phyloP scores from a whole-genome alignment of 2,329 filamentous ascomycete genomes.

The Colletotrichum musicola region DNA sequence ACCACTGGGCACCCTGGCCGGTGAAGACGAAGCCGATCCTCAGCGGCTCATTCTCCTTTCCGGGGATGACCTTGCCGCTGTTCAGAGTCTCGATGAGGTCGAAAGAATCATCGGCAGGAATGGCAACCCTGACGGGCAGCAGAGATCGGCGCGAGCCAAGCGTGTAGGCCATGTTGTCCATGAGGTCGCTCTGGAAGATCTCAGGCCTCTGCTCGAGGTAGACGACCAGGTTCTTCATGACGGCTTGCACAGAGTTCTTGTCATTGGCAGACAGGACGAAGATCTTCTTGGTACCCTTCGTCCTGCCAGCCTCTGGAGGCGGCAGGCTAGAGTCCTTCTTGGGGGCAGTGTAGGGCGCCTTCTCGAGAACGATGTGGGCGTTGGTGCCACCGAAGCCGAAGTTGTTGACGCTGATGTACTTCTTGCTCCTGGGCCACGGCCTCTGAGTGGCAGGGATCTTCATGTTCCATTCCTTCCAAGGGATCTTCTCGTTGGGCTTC shows the following conservation, averaged over 20 bases:
- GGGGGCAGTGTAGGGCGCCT: constrained; percentile 48
- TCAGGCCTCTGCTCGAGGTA: constrained; percentile 57
- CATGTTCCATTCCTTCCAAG: constrained; percentile 63
- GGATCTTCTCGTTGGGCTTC: constrained; percentile 61
- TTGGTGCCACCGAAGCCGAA: constrained; percentile 63
- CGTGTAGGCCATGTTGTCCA: constrained; percentile 44
- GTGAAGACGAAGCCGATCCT: constrained; percentile 46
- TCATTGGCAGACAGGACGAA: constrained; percentile 58
- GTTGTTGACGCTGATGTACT: constrained; percentile 61
- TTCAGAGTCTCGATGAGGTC: constrained; percentile 48
- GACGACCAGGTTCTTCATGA: constrained; percentile 50
- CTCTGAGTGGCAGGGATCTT: constrained; percentile 58
- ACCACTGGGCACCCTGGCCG: constrained; percentile 46
- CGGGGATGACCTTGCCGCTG: constrained; percentile 49
- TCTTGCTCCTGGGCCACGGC: constrained; percentile 62
- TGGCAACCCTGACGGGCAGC: constrained; percentile 35
- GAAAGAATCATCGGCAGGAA: constrained; percentile 47
- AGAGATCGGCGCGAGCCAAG: constrained; percentile 33
- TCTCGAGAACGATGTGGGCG: constrained; percentile 57
- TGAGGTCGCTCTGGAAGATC: constrained; percentile 57
- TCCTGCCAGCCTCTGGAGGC: constrained; percentile 14
- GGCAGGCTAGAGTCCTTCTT: constrained; percentile 40
- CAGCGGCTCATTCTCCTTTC: constrained; percentile 50
- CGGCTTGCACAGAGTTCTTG: constrained; percentile 48
- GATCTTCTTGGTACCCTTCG: constrained; percentile 46